Evolutionary conservation across 225 moss, liverwort and hornwort genomes (phyloP), one percentile per base, ranked within the genome.

Genomic region (Ulota crispa): DNA sequence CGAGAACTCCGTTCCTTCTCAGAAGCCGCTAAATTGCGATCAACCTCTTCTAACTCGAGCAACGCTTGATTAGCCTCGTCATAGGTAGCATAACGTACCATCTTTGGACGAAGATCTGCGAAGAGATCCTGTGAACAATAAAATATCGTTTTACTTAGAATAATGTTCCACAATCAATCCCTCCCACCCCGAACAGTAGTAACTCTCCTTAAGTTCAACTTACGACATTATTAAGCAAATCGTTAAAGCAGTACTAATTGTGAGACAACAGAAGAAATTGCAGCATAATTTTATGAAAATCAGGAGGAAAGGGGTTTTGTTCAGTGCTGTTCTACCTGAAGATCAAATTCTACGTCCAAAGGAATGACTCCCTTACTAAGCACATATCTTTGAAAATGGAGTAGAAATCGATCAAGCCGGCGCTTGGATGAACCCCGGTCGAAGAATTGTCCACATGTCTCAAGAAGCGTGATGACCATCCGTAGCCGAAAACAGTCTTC

Each of bases 341-440:
- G 93, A 82, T 99, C 98, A 64, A 99, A 99, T 84, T 99, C 98
- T 37, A 99, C 95, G 81, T 99, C 98, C 78, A 99, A 90, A 64
- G 98, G 98, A 78, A 99, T 99, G 36, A 94, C 93, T 60, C 98
- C 98, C 87, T 99, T 99, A 83, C 98, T 94, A 21, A 99, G 87
- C 78, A 99, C 95, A 75, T 99, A 96, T 92, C 95, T 90, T 86
- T 99, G 98, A 66, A 99, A 99, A 81, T 95, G 96, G 11, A 94
- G 89, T 45, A 99, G 80, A 78, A 95, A 99, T 21, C 94, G 91
- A 85, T 99, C 98, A 66, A 99, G 91, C 75, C 98, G 88, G 61
- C 95, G 89, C 89, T 94, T 99, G 11, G 98, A 99, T 39, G 98
- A 95, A 61, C 98, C 98, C 78, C 98, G 95, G 85, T 99, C 98